Evolutionary conservation across 306 rosid genomes (phyloP).

Genomic region (Pyrus betulifolia): DNA sequence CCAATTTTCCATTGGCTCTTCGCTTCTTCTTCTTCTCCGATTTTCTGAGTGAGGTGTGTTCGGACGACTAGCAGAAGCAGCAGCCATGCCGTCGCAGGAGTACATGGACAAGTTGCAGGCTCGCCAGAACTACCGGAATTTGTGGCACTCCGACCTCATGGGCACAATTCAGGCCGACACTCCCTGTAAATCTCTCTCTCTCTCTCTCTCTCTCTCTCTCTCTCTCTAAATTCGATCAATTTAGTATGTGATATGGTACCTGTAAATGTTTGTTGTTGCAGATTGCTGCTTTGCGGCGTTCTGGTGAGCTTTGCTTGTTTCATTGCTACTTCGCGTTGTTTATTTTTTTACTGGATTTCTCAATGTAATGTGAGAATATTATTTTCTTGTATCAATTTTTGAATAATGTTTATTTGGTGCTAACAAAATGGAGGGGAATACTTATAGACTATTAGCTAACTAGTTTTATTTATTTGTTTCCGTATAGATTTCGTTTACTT

Average conservation of each 20-base stretch:
- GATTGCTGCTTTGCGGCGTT: slow-evolving; percentile 54
- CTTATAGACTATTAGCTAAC: too few species aligned
- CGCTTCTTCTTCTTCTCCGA: neutral
- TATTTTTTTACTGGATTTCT: slow-evolving; percentile 5
- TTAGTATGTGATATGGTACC: slow-evolving; percentile 1
- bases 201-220: neutral
- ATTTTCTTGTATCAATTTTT: neutral
- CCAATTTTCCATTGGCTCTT: neutral
- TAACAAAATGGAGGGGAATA: neutral
- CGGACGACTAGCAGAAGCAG: neutral
- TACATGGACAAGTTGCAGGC: slow-evolving; percentile 72
- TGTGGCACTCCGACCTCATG: slow-evolving; percentile 78
- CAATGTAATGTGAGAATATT: neutral
- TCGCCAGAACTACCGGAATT: slow-evolving; percentile 70
- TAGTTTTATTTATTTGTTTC: neutral
- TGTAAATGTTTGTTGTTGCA: slow-evolving; percentile 24
- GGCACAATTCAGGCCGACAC: slow-evolving; percentile 56
- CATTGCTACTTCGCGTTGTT: too few species aligned
- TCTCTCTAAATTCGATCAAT: neutral
- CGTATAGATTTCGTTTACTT: neutral
- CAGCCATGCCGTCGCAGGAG: slow-evolving; percentile 55
- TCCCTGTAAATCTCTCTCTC: slow-evolving; percentile 35
- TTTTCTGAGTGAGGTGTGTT: neutral
- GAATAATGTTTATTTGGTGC: neutral
- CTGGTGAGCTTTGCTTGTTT: neutral